Conservation (phyloP, 2,329 filamentous ascomycete genomes). For the Saccharata proteae region DNA sequence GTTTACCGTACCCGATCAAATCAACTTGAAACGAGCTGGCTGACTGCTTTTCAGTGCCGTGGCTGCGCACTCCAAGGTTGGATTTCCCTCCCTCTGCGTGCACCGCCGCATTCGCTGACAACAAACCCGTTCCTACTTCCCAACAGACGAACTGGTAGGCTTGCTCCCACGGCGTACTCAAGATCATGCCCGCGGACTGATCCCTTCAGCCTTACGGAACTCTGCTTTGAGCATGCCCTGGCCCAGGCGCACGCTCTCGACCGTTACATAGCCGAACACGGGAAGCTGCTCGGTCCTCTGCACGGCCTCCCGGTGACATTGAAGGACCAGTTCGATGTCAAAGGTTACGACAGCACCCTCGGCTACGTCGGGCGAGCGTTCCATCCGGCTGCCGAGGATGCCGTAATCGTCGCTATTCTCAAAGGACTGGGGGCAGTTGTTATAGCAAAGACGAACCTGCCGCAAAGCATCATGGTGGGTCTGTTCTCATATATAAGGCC, state of each 20-base stretch:
- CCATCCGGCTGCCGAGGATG: slow-evolving; percentile 37
- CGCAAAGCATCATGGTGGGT: slow-evolving; percentile 41
- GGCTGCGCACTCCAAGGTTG: slow-evolving; percentile 5
- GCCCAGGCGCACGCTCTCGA: slow-evolving; percentile 18
- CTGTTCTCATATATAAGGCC: slow-evolving; percentile 25
- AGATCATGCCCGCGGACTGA: too few relatives aligned
- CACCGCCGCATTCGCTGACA: not conserved
- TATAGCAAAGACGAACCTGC: slow-evolving; percentile 41
- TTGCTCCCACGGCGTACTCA: too few relatives aligned
- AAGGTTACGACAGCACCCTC: slow-evolving; percentile 34
- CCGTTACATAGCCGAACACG: slow-evolving; percentile 1
- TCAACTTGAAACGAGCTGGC: slow-evolving; percentile 1
- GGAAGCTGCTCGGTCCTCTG: slow-evolving; percentile 21
- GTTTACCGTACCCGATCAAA: slow-evolving; percentile 3
- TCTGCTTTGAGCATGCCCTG: slow-evolving; percentile 24
- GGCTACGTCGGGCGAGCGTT: slow-evolving; percentile 41
- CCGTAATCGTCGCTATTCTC: slow-evolving; percentile 38
- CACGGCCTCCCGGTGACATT: slow-evolving; percentile 27
- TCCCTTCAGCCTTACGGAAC: slow-evolving; percentile 22
- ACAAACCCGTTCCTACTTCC: too few relatives aligned
- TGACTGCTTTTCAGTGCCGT: slow-evolving; percentile 1
- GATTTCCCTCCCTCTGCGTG: not conserved
- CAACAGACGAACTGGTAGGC: slow-evolving; percentile 9
- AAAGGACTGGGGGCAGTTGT: slow-evolving; percentile 39
- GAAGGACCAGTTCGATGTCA: slow-evolving; percentile 30